These are phyloP conservation scores for Talaromyces sp. DNA, from an alignment of 2,329 filamentous ascomycete genomes.

Conservation along the genomic window DNA sequence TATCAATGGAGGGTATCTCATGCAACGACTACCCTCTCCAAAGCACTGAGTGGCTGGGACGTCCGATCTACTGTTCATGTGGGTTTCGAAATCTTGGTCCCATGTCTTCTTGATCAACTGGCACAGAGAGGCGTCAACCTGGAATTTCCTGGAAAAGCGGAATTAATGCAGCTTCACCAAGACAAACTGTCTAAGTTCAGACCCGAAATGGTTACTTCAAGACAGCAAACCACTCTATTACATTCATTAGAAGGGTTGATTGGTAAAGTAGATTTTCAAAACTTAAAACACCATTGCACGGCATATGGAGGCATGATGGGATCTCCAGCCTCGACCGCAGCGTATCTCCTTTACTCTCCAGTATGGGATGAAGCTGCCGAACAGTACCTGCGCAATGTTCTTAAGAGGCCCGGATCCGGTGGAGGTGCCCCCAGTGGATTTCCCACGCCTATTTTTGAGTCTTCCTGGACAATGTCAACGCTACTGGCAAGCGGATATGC, in stretches of 20 bases:
- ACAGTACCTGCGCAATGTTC: background rate
- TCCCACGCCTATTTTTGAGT: background rate
- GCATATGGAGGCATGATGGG: background rate
- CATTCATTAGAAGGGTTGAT: background rate
- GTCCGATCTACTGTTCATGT: slow-evolving; percentile 25
- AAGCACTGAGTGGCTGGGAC: slow-evolving; percentile 25
- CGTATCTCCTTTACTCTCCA: background rate
- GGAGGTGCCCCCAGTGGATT: background rate
- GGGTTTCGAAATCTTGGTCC: slow-evolving; percentile 34
- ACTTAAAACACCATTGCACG: slow-evolving; percentile 13
- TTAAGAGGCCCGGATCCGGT: background rate
- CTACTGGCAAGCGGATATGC: background rate
- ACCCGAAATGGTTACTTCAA: background rate
- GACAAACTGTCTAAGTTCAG: background rate
- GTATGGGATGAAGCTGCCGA: background rate
- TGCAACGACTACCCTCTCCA: background rate
- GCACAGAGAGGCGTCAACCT: slow-evolving; percentile 23
- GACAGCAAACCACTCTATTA: background rate
- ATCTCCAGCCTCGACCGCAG: slow-evolving; percentile 1
- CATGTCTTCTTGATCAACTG: slow-evolving; percentile 27
- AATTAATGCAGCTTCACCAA: background rate
- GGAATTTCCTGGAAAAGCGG: slow-evolving; percentile 18
- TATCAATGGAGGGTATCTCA: background rate
- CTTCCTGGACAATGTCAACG: background rate
- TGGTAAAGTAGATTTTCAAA: background rate